Conservation (phyloP, 2,329 filamentous ascomycete genomes). For the Madurella fahalii region DNA sequence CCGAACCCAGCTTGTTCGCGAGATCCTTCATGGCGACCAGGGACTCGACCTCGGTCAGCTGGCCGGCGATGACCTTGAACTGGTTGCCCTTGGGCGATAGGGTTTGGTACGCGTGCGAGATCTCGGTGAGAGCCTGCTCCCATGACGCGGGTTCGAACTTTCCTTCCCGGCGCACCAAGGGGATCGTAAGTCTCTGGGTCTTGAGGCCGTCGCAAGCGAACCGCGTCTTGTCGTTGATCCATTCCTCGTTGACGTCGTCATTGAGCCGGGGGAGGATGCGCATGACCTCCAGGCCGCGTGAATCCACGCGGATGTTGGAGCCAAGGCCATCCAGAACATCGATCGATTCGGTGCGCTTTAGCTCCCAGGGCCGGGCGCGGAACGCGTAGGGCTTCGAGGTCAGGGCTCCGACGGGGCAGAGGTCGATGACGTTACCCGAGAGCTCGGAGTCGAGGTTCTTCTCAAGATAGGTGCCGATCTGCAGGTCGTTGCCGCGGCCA, state of each 20-base stretch:
- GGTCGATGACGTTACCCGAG: slow-evolving; percentile 95
- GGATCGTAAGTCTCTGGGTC: slow-evolving; percentile 92
- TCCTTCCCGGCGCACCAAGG: slow-evolving; percentile 80
- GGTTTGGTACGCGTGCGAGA: slow-evolving; percentile 73
- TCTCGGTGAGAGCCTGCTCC: slow-evolving; percentile 91
- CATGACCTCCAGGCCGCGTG: slow-evolving; percentile 93
- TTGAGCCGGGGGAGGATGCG: slow-evolving; percentile 87
- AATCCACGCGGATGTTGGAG: slow-evolving; percentile 91
- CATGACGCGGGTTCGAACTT: slow-evolving; percentile 91
- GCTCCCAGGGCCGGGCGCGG: slow-evolving; percentile 92
- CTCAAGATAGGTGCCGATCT: slow-evolving; percentile 98
- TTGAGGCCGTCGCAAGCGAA: slow-evolving; percentile 96
- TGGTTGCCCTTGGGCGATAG: slow-evolving; percentile 84
- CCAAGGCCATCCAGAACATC: slow-evolving; percentile 91
- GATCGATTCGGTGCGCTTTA: slow-evolving; percentile 93
- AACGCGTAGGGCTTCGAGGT: slow-evolving; percentile 98
- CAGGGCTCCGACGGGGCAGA: slow-evolving; percentile 94
- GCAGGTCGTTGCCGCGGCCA: slow-evolving; percentile 92
- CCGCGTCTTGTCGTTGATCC: slow-evolving; percentile 98
- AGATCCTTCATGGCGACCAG: slow-evolving; percentile 96
- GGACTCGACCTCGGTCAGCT: slow-evolving; percentile 86
- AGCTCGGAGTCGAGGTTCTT: slow-evolving; percentile 89
- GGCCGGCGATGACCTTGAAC: slow-evolving; percentile 91
- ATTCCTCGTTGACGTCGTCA: slow-evolving; percentile 98
- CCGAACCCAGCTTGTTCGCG: slow-evolving; percentile 92